Evolutionary conservation across 176 grass and related monocot species (phyloP).

Genomic region (Eleusine indica): DNA sequence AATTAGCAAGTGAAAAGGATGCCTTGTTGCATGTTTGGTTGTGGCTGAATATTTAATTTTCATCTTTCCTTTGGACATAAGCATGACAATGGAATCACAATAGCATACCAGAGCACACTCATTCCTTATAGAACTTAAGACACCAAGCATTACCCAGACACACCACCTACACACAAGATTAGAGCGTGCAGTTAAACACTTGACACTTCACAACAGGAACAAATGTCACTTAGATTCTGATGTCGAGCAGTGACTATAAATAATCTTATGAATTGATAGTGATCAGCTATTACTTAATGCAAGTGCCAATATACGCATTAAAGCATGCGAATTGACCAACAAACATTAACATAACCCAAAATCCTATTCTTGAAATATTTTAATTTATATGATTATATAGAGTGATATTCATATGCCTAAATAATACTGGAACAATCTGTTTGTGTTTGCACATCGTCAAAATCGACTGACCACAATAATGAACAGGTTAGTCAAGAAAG

Average conservation of each 20-base stretch:
- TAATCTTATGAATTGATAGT: neutral
- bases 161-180: neutral
- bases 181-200: slow-evolving; percentile 16
- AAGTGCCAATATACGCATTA: neutral
- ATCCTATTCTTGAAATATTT: too few species aligned
- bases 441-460: too few species aligned
- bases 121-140: slow-evolving; percentile 12
- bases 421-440: too few species aligned
- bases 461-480: neutral
- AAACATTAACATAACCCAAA: neutral
- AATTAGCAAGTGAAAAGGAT: slow-evolving; percentile 18
- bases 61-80: too few species aligned
- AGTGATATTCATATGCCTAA: too few species aligned
- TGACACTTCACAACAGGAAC: neutral
- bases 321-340: neutral
- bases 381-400: too few species aligned
- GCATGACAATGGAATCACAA: too few species aligned
- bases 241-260: neutral
- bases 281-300: neutral
- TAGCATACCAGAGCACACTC: neutral
- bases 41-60: too few species aligned
- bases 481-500: neutral
- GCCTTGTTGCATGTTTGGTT: neutral
- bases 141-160: neutral
- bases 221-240: neutral